Base-by-base conservation (phyloP, 805 yeast genomes). In the Metschnikowia santaceciliae region DNA sequence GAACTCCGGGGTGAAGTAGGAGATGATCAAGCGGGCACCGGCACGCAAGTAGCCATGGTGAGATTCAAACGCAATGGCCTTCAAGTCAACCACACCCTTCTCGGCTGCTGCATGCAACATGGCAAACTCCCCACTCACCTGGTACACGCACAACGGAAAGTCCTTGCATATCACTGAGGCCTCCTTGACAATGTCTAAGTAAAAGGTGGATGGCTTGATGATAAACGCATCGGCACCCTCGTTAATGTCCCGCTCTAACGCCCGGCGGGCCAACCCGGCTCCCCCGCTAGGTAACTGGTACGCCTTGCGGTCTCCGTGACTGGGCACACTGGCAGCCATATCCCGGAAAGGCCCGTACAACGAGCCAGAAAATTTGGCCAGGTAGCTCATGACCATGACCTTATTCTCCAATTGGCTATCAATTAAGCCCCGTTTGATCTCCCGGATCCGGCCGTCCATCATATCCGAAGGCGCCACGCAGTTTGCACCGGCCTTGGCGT, bases 31-130 rank as follows among this genome's bases (percentile, higher is more conserved):
- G 63, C 90, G 82, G 14, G 98, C 98, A 52, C 99, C 99, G 0
- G 99, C 99, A 68, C 99, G 82, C 54, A 92, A 77, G 63, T 88
- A 85, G 1, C 99, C 97, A 55, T 88, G 78, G 61, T 94, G 96
- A 44, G 94, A 74, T 72, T 94, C 99, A 61, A 87, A 88, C 0
- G 90, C 87, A 81, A 77, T 83, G 69, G 51, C 82, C 70, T 88
- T 86, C 69, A 94, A 78, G 67, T 92, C 97, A 54, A 86, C 88
- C 53, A 91, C 79, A 36, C 96, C 96, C 76, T 90, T 90, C 63
- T 90, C 97, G 32, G 97, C 97, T 48, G 97, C 98, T 6, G 99
- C 99, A 65, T 91, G 96, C 56, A 94, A 70, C 99, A 94, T 94
- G 32, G 98, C 97, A 64, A 81, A 94, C 71, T 94, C 99, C 38